phyloP scores from a whole-genome alignment of 352 stramenopile genomes.

The Phytopythium helicoides region DNA sequence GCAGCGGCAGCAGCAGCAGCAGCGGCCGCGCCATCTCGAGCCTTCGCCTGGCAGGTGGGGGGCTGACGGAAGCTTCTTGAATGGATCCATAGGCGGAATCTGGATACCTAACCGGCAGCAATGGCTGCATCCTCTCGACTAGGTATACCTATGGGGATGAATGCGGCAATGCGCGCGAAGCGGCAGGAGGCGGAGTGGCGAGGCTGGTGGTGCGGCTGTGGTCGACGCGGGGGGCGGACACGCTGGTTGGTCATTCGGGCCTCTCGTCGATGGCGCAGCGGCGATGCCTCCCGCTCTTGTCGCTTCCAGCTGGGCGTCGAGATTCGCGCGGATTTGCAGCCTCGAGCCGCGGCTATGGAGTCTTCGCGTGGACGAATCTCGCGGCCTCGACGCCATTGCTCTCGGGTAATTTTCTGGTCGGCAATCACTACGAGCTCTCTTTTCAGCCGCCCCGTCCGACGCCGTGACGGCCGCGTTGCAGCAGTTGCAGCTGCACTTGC shows the following conservation, averaged over 20 bases:
- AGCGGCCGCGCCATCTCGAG: not conserved
- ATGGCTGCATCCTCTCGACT: slow-evolving; percentile 5
- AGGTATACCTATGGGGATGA: slow-evolving; percentile 1
- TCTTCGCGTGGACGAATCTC: not conserved
- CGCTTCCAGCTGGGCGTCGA: not conserved
- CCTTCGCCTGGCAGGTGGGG: not conserved
- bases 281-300: too few relatives aligned
- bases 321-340: slow-evolving; percentile 1
- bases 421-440: too few relatives aligned
- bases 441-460: not conserved
- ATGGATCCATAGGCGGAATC: slow-evolving; percentile 1
- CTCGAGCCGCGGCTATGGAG: slow-evolving; percentile 1
- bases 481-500: not conserved
- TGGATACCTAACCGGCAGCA: slow-evolving; percentile 1
- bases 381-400: not conserved
- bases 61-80: not conserved
- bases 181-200: not conserved
- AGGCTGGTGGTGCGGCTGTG: not conserved
- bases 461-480: not conserved
- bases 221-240: not conserved
- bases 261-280: not conserved
- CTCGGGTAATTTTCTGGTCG: slow-evolving; percentile 7
- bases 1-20: not conserved
- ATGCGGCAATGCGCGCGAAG: not conserved
- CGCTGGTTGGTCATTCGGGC: not conserved